These are phyloP conservation scores for Aurantiochytrium sp. DNA, from an alignment of 108 stramenopile species.

Conservation along the genomic window DNA sequence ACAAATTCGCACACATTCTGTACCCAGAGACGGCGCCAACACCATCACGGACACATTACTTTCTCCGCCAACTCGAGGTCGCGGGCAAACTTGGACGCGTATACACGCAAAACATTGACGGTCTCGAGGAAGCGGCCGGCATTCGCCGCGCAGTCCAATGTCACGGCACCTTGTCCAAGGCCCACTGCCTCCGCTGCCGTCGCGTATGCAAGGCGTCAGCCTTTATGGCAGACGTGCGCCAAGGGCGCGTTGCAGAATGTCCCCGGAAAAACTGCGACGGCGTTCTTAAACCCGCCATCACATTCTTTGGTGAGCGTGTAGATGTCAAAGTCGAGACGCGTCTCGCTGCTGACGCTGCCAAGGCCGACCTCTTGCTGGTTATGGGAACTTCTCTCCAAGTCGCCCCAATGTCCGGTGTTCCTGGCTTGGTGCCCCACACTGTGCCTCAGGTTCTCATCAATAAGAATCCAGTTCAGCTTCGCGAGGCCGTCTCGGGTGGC, in stretches of 20 bases:
- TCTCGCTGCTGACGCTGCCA: slow-evolving; percentile 19
- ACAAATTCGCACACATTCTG: slow-evolving; percentile 61
- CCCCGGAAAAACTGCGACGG: background rate
- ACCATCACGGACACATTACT: slow-evolving; percentile 52
- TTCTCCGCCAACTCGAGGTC: slow-evolving; percentile 63
- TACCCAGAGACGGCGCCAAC: slow-evolving; percentile 69
- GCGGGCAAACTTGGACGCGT: slow-evolving; percentile 58
- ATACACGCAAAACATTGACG: slow-evolving; percentile 79
- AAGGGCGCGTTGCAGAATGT: background rate
- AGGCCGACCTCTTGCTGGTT: slow-evolving; percentile 60
- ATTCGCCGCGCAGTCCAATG: slow-evolving; percentile 63
- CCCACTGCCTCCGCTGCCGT: slow-evolving; percentile 43
- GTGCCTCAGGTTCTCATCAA: slow-evolving; percentile 29
- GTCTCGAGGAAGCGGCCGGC: slow-evolving; percentile 57
- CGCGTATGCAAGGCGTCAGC: background rate
- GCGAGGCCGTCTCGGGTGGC: background rate
- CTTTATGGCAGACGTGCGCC: background rate
- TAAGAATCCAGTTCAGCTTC: slow-evolving; percentile 7
- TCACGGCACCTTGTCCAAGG: slow-evolving; percentile 73
- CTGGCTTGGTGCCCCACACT: background rate
- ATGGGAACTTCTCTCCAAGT: slow-evolving; percentile 66
- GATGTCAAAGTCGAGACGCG: slow-evolving; percentile 43
- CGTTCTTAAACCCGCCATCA: slow-evolving; percentile 83
- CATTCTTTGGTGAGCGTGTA: slow-evolving; percentile 83
- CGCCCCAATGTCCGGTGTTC: slow-evolving; percentile 27